phyloP scores from a whole-genome alignment of 2,329 filamentous ascomycete genomes.

The Fusarium fracticaudum region DNA sequence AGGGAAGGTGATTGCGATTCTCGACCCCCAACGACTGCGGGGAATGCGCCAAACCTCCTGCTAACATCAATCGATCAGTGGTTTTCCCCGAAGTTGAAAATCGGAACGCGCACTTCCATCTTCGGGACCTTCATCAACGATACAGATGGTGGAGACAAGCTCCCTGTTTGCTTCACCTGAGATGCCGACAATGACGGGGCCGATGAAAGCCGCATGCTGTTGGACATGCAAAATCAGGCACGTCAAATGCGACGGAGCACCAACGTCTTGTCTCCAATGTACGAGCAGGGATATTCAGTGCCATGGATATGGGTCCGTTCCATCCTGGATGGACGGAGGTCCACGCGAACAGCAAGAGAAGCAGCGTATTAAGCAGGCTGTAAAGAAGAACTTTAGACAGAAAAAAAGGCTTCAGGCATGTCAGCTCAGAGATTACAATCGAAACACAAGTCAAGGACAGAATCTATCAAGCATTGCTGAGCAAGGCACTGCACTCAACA shows the following conservation, averaged over 20 bases:
- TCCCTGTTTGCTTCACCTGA: too few species aligned
- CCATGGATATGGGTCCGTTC: neutral
- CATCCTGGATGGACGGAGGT: neutral
- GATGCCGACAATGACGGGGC: too few species aligned
- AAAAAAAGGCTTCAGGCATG: neutral
- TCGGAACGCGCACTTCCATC: too few species aligned
- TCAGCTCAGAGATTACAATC: neutral
- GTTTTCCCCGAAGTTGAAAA: neutral
- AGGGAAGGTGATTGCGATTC: neutral
- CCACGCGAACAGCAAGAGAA: neutral
- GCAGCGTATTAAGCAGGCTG: neutral
- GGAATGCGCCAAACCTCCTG: neutral
- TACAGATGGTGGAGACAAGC: too few species aligned
- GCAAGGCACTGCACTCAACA: accelerated
- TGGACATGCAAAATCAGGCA: neutral
- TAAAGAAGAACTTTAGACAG: neutral
- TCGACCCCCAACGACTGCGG: neutral
- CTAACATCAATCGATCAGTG: neutral
- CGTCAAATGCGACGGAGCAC: neutral
- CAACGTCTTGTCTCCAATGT: neutral
- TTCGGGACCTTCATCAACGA: neutral
- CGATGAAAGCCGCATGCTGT: neutral
- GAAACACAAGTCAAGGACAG: accelerated
- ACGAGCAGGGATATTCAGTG: neutral
- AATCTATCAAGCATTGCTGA: neutral